Conservation (phyloP, 331 rosid species). For the Saraca asoca region DNA sequence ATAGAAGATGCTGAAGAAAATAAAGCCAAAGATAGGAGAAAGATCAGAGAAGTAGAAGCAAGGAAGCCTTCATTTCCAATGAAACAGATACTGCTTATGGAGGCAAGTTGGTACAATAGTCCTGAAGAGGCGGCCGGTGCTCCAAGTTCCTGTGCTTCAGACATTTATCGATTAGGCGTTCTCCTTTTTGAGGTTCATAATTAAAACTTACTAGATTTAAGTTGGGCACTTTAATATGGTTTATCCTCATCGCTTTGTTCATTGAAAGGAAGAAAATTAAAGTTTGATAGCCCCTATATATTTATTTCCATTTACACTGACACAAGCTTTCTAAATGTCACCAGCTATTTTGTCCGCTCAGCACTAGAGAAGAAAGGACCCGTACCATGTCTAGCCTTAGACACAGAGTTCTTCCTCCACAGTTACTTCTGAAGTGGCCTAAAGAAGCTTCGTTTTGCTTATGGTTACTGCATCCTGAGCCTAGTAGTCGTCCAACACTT, state of each 20-base stretch:
- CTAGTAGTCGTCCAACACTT: slow-evolving; percentile 75
- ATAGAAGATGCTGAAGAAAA: slow-evolving; percentile 68
- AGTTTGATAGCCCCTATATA: slow-evolving; percentile 28
- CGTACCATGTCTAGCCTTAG: slow-evolving; percentile 88
- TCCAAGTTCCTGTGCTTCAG: slow-evolving; percentile 81
- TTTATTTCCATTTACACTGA: slow-evolving; percentile 40
- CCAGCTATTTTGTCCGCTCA: slow-evolving; percentile 86
- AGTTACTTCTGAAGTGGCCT: slow-evolving; percentile 86
- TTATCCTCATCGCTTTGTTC: slow-evolving; percentile 29
- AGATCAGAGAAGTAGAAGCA: slow-evolving; percentile 61
- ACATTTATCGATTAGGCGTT: slow-evolving; percentile 82
- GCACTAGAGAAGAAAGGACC: slow-evolving; percentile 83
- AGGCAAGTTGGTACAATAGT: slow-evolving; percentile 86
- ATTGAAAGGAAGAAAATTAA: slow-evolving; percentile 4
- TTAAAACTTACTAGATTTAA: slow-evolving; percentile 30
- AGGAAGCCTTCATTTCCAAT: slow-evolving; percentile 87
- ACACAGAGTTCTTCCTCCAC: slow-evolving; percentile 98
- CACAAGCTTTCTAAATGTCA: slow-evolving; percentile 42
- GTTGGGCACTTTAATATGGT: slow-evolving; percentile 10
- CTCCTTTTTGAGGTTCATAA: slow-evolving; percentile 86
- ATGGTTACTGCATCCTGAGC: slow-evolving; percentile 93
- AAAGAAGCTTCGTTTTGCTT: slow-evolving; percentile 97
- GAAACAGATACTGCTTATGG: slow-evolving; percentile 83
- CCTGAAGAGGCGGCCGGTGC: slow-evolving; percentile 77
- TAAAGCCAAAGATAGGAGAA: slow-evolving; percentile 57